phyloP scores from a whole-genome alignment of 177 flowering plant genomes.

The Telopea speciosissima region DNA sequence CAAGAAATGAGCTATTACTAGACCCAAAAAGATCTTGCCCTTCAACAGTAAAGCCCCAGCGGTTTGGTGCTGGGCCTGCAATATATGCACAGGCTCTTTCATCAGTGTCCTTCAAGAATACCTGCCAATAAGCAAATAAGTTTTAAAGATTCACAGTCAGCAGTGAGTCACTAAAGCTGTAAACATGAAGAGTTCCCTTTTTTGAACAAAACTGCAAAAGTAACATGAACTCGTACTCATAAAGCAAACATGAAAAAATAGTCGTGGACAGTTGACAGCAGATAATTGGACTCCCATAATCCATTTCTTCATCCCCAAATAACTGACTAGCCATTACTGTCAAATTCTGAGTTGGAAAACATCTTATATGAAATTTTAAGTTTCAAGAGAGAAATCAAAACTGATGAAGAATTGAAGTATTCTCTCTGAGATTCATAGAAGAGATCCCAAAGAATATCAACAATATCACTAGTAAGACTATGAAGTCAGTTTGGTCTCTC shows the following conservation, averaged over 20 bases:
- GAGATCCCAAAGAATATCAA: background rate
- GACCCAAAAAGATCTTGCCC: slow-evolving; percentile 71
- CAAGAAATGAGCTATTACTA: slow-evolving; percentile 14
- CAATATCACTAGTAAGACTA: background rate
- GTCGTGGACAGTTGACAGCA: too few relatives aligned
- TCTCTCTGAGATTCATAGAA: background rate
- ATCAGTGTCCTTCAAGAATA: slow-evolving; percentile 96
- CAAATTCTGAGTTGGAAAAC: background rate
- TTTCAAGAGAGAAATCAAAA: background rate
- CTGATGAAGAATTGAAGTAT: background rate
- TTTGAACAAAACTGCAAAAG: background rate
- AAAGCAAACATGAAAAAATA: too few relatives aligned
- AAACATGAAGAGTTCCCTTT: background rate
- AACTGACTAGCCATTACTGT: background rate
- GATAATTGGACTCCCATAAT: too few relatives aligned
- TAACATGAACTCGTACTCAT: background rate
- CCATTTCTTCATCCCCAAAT: too few relatives aligned
- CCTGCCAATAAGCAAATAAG: slow-evolving; percentile 40
- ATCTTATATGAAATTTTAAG: background rate
- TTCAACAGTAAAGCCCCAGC: slow-evolving; percentile 88
- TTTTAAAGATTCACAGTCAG: background rate
- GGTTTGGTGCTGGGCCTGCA: slow-evolving; percentile 99
- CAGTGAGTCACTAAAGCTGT: background rate
- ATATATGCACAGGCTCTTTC: slow-evolving; percentile 99
- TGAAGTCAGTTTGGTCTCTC: slow-evolving; percentile 19